These are phyloP conservation scores for Ustilago nuda DNA, from an alignment of 1,284 basidiomycete species.

Conservation along the genomic window DNA sequence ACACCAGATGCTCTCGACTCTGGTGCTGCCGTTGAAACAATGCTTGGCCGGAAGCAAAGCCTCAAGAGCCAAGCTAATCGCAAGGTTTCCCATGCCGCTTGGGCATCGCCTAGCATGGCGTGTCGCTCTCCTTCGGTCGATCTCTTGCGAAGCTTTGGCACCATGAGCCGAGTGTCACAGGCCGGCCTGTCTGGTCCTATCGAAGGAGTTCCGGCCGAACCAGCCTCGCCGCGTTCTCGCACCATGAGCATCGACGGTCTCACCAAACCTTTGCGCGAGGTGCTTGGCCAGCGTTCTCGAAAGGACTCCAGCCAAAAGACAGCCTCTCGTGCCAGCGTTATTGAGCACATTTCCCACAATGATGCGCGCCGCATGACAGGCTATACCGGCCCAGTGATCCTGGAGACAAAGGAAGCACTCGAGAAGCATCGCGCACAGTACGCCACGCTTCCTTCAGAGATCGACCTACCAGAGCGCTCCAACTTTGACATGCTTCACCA, in stretches of 20 bases:
- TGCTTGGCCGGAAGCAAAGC: background rate
- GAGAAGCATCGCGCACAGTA: conserved; percentile 32
- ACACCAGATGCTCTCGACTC: conserved; percentile 17
- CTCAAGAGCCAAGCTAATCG: background rate
- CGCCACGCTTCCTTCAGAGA: conserved; percentile 11
- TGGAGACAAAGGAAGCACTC: conserved; percentile 29
- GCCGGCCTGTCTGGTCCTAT: background rate
- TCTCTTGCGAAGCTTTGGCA: conserved; percentile 22
- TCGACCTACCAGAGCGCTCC: conserved; percentile 17
- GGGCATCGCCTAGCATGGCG: conserved; percentile 13
- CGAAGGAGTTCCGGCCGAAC: background rate
- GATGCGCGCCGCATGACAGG: conserved; percentile 34
- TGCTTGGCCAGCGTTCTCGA: conserved; percentile 22
- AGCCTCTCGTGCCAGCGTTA: conserved; percentile 29
- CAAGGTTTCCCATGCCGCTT: background rate
- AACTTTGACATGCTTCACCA: conserved; percentile 16
- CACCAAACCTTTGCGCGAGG: conserved; percentile 26
- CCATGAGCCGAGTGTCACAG: conserved; percentile 2
- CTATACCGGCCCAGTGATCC: conserved; percentile 21
- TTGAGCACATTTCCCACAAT: conserved; percentile 44
- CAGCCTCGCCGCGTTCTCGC: conserved; percentile 22
- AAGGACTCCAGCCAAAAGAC: conserved; percentile 13
- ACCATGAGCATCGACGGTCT: conserved; percentile 39
- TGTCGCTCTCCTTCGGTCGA: conserved; percentile 30
- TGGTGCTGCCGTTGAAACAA: background rate